These are phyloP conservation scores for Aspergillus eucalypticola DNA, from an alignment of 2,329 filamentous ascomycete species.

Conservation along the genomic window DNA sequence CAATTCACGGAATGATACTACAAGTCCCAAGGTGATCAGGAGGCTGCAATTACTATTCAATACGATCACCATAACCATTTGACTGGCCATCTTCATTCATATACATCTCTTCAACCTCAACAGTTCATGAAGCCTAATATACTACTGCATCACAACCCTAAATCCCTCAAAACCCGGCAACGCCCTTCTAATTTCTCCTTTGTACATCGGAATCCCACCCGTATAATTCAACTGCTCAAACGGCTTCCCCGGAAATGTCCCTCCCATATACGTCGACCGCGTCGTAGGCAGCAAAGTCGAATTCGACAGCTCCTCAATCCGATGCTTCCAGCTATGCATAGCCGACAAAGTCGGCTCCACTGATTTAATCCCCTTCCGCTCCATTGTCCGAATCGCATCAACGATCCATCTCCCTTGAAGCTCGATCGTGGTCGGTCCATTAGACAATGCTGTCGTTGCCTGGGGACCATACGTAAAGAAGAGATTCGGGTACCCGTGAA, in stretches of 20 bases:
- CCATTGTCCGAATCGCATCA: constrained; percentile 52
- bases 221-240: constrained; percentile 53
- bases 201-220: constrained; percentile 20
- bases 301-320: constrained; percentile 49
- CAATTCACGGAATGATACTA: too few relatives aligned
- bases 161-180: constrained; percentile 11
- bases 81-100: too few relatives aligned
- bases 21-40: too few relatives aligned
- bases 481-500: constrained; percentile 51
- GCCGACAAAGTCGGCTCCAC: constrained; percentile 53
- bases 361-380: constrained; percentile 48
- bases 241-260: constrained; percentile 55
- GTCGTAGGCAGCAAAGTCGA: constrained; percentile 51
- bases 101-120: too few relatives aligned
- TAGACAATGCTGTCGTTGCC: constrained; percentile 57
- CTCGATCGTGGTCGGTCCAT: constrained; percentile 58
- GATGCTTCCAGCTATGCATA: constrained; percentile 51
- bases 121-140: too few relatives aligned
- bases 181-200: constrained; percentile 13
- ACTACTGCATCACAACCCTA: neutral
- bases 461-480: constrained; percentile 59
- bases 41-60: too few relatives aligned
- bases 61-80: too few relatives aligned
- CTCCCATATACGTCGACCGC: constrained; percentile 58
- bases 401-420: constrained; percentile 60